These are phyloP conservation scores for Leccinum huronense DNA, from an alignment of 1,284 basidiomycete species.

Conservation along the genomic window DNA sequence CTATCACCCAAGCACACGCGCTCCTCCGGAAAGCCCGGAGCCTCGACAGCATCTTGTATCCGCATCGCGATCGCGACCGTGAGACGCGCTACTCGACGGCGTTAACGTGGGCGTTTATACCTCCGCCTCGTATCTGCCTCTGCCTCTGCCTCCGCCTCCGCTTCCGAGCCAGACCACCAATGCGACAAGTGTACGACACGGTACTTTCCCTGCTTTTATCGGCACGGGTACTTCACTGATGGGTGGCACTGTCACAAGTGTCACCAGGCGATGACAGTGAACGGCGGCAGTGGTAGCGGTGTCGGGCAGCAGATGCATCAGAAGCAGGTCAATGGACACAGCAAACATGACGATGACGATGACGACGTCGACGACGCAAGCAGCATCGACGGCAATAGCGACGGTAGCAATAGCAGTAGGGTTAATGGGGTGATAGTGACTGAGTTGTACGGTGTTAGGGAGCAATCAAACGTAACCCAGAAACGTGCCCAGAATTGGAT, in stretches of 20 bases:
- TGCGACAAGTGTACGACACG: constrained; percentile 39
- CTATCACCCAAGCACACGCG: constrained; percentile 68
- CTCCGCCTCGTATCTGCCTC: too few species aligned
- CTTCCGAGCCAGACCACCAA: constrained; percentile 21
- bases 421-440: background rate
- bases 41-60: constrained; percentile 63
- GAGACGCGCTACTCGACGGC: constrained; percentile 5
- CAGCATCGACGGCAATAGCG: background rate
- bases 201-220: constrained; percentile 43
- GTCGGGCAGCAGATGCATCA: background rate
- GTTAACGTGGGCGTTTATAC: constrained; percentile 8
- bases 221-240: constrained; percentile 22
- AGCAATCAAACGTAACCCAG: too few species aligned
- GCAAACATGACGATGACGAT: background rate
- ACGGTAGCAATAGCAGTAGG: background rate
- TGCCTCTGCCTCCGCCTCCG: background rate
- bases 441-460: too few species aligned
- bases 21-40: constrained; percentile 83
- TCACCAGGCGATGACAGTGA: constrained; percentile 36
- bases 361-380: background rate
- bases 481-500: too few species aligned
- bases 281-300: background rate
- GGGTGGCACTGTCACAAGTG: constrained; percentile 60
- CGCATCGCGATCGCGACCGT: constrained; percentile 11
- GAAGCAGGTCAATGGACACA: background rate